Evolutionary conservation across 2,329 filamentous ascomycete genomes (phyloP).

Genomic region (Simplicillium aogashimaense): DNA sequence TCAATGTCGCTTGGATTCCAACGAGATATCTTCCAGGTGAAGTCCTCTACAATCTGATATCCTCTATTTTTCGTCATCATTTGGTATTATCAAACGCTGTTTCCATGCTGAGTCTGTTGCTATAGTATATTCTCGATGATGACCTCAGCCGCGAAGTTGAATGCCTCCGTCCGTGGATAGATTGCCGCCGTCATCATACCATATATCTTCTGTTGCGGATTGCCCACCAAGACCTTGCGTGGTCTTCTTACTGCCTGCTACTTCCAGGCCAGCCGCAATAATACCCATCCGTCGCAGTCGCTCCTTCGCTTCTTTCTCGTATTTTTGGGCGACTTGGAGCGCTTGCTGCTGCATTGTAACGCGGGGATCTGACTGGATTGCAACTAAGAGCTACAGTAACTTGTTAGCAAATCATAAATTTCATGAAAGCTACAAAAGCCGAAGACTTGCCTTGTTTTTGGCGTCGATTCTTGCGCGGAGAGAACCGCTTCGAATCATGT

Average conservation of each 20-base stretch:
- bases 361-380: slow-evolving; percentile 57
- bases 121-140: no score
- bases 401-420: slow-evolving; percentile 10
- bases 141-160: not conserved
- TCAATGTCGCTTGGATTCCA: no score
- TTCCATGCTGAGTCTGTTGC: no score
- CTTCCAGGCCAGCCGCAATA: slow-evolving; percentile 63
- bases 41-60: no score
- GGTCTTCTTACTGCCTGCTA: slow-evolving; percentile 23
- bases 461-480: slow-evolving; percentile 77
- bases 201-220: slow-evolving; percentile 16
- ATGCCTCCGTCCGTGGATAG: not conserved
- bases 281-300: slow-evolving; percentile 72
- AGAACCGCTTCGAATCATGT: slow-evolving; percentile 63
- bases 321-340: slow-evolving; percentile 57
- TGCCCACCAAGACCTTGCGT: slow-evolving; percentile 1
- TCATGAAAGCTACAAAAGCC: not conserved
- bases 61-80: no score
- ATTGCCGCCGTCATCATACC: slow-evolving; percentile 19
- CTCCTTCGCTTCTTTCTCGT: slow-evolving; percentile 66
- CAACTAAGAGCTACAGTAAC: slow-evolving; percentile 53
- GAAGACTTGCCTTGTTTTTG: slow-evolving; percentile 54
- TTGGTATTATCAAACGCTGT: no score
- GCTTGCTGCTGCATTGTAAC: slow-evolving; percentile 60
- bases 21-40: no score